Evolutionary conservation across 441 rosid genomes (phyloP).

Genomic region (Erysimum cheiri): DNA sequence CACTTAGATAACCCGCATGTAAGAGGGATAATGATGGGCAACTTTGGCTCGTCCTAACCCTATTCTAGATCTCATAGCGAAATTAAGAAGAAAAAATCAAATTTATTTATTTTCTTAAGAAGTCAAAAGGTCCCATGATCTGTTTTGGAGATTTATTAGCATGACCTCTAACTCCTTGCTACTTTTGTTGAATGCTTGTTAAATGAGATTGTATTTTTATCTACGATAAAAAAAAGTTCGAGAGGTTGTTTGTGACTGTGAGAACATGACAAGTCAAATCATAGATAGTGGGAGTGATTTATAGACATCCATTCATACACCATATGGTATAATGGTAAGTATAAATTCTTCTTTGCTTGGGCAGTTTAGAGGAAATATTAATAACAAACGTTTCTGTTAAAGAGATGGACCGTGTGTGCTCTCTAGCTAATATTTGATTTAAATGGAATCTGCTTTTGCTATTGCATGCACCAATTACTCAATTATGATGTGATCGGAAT

Average conservation of each 20-base stretch:
- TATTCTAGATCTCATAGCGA: slow-evolving; percentile 3
- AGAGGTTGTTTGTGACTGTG: slow-evolving; percentile 19
- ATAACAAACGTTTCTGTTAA: slow-evolving; percentile 22
- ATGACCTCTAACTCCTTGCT: slow-evolving; percentile 13
- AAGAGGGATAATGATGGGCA: neutral
- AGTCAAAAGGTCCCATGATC: slow-evolving; percentile 38
- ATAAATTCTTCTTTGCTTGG: slow-evolving; percentile 17
- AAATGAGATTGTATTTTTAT: neutral
- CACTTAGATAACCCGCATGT: slow-evolving; percentile 22
- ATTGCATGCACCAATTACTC: slow-evolving; percentile 46
- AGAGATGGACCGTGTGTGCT: slow-evolving; percentile 18
- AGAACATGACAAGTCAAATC: slow-evolving; percentile 33
- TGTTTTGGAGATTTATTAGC: slow-evolving; percentile 8
- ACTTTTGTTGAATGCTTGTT: slow-evolving; percentile 25
- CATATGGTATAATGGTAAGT: slow-evolving; percentile 31
- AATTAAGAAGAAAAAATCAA: neutral
- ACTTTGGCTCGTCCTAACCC: slow-evolving; percentile 9
- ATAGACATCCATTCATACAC: slow-evolving; percentile 22
- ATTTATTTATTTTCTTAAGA: neutral
- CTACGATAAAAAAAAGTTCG: neutral
- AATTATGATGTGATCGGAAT: slow-evolving; percentile 39
- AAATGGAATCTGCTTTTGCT: slow-evolving; percentile 43
- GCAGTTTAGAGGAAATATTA: slow-evolving; percentile 37
- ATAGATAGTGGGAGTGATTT: slow-evolving; percentile 41
- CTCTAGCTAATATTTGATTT: slow-evolving; percentile 37